Percentiles rank a stretch among this genome's conserved stretches.
phyloP scores from a whole-genome alignment of 495 filamentous ascomycete species.

The Lasiosphaeria miniovina region DNA sequence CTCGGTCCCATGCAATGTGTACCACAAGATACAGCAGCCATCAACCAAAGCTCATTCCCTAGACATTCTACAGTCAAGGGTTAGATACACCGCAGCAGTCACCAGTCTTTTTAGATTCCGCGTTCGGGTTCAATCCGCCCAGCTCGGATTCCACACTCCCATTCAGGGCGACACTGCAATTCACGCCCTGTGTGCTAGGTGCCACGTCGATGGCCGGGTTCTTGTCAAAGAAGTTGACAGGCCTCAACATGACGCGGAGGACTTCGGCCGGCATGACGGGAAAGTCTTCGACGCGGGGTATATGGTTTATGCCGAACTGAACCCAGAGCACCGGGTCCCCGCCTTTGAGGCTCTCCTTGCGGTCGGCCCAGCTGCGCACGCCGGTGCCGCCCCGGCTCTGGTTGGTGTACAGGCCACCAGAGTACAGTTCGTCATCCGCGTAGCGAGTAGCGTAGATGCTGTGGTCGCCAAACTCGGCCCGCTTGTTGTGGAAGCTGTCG shows the following conservation, averaged over 20 bases:
- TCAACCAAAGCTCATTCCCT: too few species aligned
- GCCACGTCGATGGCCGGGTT: slow-evolving; percentile 78
- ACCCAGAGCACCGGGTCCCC: slow-evolving; percentile 56
- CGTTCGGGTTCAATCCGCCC: slow-evolving; percentile 2
- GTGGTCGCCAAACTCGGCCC: slow-evolving; percentile 80
- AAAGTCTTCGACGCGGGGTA: slow-evolving; percentile 58
- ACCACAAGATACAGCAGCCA: too few species aligned
- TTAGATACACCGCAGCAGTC: slow-evolving; percentile 11
- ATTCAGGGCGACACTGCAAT: slow-evolving; percentile 39
- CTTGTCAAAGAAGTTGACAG: slow-evolving; percentile 69
- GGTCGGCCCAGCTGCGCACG: slow-evolving; percentile 24
- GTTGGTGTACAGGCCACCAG: slow-evolving; percentile 83
- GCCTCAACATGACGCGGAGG: slow-evolving; percentile 57
- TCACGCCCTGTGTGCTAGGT: slow-evolving; percentile 51
- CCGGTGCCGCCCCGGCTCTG: slow-evolving; percentile 49
- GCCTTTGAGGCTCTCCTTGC: slow-evolving; percentile 19
- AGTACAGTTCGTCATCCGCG: slow-evolving; percentile 73
- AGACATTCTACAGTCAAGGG: background rate
- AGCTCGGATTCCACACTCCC: background rate
- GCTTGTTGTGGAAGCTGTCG: slow-evolving; percentile 63
- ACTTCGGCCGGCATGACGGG: slow-evolving; percentile 51
- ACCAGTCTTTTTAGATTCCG: slow-evolving; percentile 1
- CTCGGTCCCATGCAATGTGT: too few species aligned
- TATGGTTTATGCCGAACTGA: slow-evolving; percentile 59
- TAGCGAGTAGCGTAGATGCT: slow-evolving; percentile 81